Conservation (phyloP, 164 flowering plant genomes). For the Piper longum region DNA sequence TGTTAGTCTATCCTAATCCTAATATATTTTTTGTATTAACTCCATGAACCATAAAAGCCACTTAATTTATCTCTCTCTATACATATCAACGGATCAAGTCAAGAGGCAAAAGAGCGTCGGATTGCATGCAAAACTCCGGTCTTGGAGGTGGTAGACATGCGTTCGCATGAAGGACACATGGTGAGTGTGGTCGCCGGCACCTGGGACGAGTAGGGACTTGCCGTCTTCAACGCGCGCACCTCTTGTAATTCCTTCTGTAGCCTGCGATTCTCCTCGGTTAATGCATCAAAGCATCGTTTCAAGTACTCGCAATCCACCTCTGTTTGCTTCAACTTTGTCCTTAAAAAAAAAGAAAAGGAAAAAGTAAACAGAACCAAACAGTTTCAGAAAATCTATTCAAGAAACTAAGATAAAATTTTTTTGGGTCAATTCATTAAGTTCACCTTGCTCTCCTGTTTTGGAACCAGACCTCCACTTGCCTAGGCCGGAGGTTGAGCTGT, state of each 20-base stretch:
- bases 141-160: slow-evolving; percentile 40
- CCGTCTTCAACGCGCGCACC: slow-evolving; percentile 56
- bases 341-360: slow-evolving; percentile 4
- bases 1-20: no score
- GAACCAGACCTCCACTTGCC: slow-evolving; percentile 86
- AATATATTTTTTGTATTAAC: no score
- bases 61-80: no score
- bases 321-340: slow-evolving; percentile 92
- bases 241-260: slow-evolving; percentile 78
- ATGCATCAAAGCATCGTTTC: slow-evolving; percentile 70
- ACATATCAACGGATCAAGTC: no score
- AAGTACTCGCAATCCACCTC: slow-evolving; percentile 92
- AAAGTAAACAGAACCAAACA: neutral
- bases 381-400: no score
- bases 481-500: slow-evolving; percentile 55
- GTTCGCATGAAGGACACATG: slow-evolving; percentile 89
- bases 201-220: slow-evolving; percentile 75
- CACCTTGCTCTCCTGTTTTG: slow-evolving; percentile 88
- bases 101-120: no score
- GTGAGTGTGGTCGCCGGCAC: slow-evolving; percentile 90
- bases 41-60: no score
- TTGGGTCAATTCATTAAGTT: neutral
- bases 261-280: slow-evolving; percentile 82
- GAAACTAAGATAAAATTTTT: neutral
- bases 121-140: neutral